Evolutionary conservation across 2,329 filamentous ascomycete genomes (phyloP), one percentile per base, ranked within the genome.

Genomic region (Pleoardoris graminearum): DNA sequence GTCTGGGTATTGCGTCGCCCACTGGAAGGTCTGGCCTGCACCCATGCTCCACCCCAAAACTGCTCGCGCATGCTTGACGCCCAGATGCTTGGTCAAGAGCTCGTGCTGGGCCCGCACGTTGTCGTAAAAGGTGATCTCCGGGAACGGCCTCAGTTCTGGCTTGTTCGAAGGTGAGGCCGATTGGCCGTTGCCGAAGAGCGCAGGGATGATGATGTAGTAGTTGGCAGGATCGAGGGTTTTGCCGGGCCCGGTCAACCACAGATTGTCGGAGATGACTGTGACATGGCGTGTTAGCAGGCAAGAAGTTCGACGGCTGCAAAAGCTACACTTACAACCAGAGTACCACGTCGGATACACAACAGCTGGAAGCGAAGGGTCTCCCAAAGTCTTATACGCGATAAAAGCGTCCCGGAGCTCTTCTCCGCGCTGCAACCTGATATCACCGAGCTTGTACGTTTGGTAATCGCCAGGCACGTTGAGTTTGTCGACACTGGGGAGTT

Each of bases 341-440:
- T 86, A 92, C 89, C 89, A 92, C 2, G 85, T 85, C 2, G 89
- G 89, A 65, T 92, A 92, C 55, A 92, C 81, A 52, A 92, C 82
- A 2, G 84, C 85, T 7, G 88, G 88, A 5, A 75, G 77, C 0
- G 76, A 79, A 0, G 82, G 68, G 50, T 85, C 77, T 17, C 89
- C 89, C 60, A 88, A 87, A 0, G 88, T 90, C 71, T 88, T 91
- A 78, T 90, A 93, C 14, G 88, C 87, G 48, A 93, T 84, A 63
- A 83, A 82, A 1, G 89, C 89, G 59, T 82, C 70, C 1, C 81
- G 78, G 16, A 92, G 79, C 5, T 74, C 78, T n/a, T 77, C 77
- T 33, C 87, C 87, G 22, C 80, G 85, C 63, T 87, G 82, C 2
- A 92, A 82, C 55, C 80, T 74, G 76, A 87, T 89, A 71, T 88